Conservation (phyloP, 2,329 filamentous ascomycete species). For the Cladosporium sp. region DNA sequence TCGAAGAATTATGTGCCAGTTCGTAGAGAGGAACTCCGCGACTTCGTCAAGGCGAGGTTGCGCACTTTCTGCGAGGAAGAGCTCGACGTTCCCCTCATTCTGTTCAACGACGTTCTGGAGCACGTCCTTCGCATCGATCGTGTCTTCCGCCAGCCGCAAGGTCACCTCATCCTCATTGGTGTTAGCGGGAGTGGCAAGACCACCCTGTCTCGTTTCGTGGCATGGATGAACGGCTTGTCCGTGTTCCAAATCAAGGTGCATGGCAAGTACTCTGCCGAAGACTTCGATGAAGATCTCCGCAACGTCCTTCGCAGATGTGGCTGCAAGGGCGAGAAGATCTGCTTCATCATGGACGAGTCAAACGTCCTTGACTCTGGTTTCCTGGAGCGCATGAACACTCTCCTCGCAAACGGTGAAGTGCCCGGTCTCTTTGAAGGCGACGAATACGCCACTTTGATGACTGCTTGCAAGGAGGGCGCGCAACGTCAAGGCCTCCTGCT, state of each 20-base stretch:
- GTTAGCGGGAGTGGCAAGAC: constrained; percentile 99
- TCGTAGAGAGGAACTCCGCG: constrained; percentile 87
- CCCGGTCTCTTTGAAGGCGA: constrained; percentile 99
- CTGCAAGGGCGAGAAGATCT: constrained; percentile 98
- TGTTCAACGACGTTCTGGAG: constrained; percentile 99
- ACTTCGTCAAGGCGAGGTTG: constrained; percentile 95
- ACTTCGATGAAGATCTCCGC: constrained; percentile 96
- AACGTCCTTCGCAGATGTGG: constrained; percentile 90
- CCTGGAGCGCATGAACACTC: constrained; percentile 97
- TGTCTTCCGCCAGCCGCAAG: constrained; percentile 97
- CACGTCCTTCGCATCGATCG: constrained; percentile 97
- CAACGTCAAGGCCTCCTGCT: constrained; percentile 92
- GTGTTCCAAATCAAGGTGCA: constrained; percentile 99
- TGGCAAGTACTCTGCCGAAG: constrained; percentile 94
- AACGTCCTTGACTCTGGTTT: constrained; percentile 99
- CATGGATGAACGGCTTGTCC: constrained; percentile 99
- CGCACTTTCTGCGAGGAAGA: constrained; percentile 99
- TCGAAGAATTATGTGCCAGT: constrained; percentile 98
- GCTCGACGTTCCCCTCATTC: constrained; percentile 93
- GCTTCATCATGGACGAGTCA: constrained; percentile 99
- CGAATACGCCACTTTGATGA: constrained; percentile 97
- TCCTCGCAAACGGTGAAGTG: constrained; percentile 98
- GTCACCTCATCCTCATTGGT: constrained; percentile 96
- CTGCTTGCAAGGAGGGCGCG: constrained; percentile 95
- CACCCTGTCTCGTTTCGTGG: constrained; percentile 93